Conservation (phyloP, 768 basidiomycete species). For the Royoungia palumana region DNA sequence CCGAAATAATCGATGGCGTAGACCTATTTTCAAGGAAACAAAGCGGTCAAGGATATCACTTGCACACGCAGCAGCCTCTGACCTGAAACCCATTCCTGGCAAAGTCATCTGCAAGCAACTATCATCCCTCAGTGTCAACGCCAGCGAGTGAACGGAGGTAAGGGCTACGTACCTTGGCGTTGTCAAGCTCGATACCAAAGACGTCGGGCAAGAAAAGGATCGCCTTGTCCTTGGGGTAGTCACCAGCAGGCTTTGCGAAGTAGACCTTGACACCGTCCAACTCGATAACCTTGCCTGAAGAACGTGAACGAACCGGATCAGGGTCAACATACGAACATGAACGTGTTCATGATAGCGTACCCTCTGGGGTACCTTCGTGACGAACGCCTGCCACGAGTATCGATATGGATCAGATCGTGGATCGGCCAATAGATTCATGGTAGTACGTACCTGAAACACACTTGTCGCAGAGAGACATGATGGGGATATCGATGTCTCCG, state of each 20-base stretch:
- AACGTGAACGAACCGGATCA: neutral
- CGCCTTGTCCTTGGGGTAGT: conserved; percentile 54
- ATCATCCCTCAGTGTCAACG: neutral
- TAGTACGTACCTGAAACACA: conserved; percentile 48
- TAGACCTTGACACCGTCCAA: conserved; percentile 45
- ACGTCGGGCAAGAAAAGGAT: conserved; percentile 53
- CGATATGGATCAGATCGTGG: conserved; percentile 1
- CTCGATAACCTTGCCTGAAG: conserved; percentile 43
- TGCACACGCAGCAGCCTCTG: neutral
- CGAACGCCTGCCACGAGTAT: conserved; percentile 36
- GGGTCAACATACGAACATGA: neutral
- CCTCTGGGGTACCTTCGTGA: conserved; percentile 47
- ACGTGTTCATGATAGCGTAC: conserved; percentile 21
- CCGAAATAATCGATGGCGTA: conserved; percentile 27
- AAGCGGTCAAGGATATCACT: too few species aligned
- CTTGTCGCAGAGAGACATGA: conserved; percentile 54
- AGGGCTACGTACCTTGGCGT: conserved; percentile 37
- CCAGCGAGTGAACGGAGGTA: neutral
- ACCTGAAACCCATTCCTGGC: conserved; percentile 39
- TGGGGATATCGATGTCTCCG: neutral
- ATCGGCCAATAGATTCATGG: neutral
- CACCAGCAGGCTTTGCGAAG: conserved; percentile 47
- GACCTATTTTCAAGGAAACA: conserved; percentile 5
- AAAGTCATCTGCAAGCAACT: conserved; percentile 47
- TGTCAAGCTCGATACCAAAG: conserved; percentile 48